phyloP scores from a whole-genome alignment of 768 basidiomycete species.

The Lactarius sanguifluus region DNA sequence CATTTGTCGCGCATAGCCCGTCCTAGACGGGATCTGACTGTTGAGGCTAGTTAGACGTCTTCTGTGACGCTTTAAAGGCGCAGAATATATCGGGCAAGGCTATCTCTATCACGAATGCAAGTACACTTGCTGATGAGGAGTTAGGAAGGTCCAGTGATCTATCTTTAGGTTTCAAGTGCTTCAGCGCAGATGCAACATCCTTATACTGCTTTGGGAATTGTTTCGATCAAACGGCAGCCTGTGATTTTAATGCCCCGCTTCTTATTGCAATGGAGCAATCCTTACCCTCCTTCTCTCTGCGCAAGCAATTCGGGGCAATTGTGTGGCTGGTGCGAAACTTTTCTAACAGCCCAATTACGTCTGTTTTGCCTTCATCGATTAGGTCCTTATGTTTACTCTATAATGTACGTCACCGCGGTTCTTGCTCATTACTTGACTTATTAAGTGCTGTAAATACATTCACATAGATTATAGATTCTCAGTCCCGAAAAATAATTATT shows the following conservation, averaged over 20 bases:
- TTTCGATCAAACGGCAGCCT: background rate
- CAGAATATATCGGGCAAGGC: constrained; percentile 4
- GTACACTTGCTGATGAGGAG: background rate
- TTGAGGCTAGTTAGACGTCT: background rate
- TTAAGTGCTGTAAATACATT: background rate
- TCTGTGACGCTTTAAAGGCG: background rate
- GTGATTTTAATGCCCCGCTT: constrained; percentile 1
- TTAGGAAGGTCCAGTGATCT: constrained; percentile 12
- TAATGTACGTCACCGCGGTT: background rate
- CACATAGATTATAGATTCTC: constrained; percentile 2
- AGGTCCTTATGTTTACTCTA: constrained; percentile 5
- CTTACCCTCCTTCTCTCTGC: constrained; percentile 2
- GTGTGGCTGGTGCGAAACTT: constrained; percentile 10
- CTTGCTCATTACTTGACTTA: background rate
- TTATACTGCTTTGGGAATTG: constrained; percentile 8
- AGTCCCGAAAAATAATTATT: background rate
- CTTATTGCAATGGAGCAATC: background rate
- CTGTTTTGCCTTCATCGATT: constrained; percentile 1
- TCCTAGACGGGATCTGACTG: background rate
- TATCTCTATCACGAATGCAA: background rate
- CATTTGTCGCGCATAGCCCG: background rate
- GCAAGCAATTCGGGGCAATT: background rate
- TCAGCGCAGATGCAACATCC: constrained; percentile 9
- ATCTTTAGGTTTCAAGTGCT: constrained; percentile 7
- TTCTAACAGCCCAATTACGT: background rate